A percentile compares a stretch with the other conserved stretches of the same genome.
Evolutionary conservation across 225 moss, liverwort and hornwort species (phyloP).

Genomic region (Asterella californica): DNA sequence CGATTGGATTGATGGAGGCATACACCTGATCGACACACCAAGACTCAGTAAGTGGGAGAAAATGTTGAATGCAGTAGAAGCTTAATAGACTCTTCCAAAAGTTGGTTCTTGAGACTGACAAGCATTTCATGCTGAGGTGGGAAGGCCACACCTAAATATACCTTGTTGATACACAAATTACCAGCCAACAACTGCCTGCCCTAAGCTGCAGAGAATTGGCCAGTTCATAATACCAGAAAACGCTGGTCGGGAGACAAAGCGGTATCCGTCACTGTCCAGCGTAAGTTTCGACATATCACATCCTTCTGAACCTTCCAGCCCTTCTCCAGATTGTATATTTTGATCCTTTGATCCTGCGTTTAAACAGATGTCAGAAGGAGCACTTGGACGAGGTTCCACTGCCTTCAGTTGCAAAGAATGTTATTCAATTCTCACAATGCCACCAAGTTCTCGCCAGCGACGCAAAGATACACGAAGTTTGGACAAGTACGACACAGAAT

Average conservation of each 20-base stretch:
- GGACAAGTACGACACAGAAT: not conserved
- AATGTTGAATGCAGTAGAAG: not conserved
- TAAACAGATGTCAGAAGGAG: conserved; percentile 1
- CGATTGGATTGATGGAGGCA: conserved; percentile 80
- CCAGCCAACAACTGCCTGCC: not conserved
- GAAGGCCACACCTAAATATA: not conserved
- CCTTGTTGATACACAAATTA: not conserved
- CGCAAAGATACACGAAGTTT: not conserved
- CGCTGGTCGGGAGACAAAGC: conserved; percentile 90
- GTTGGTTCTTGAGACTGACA: not conserved
- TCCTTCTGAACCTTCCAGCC: conserved; percentile 79
- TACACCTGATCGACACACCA: conserved; percentile 59
- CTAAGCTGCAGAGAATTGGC: conserved; percentile 4
- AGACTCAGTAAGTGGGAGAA: not conserved
- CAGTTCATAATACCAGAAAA: conserved; percentile 58
- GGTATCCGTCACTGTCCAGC: conserved; percentile 94
- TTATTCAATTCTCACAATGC: not conserved
- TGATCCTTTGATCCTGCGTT: conserved; percentile 66
- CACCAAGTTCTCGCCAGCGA: not conserved
- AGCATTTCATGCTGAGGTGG: not conserved
- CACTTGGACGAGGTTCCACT: conserved; percentile 8
- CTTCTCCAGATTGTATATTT: conserved; percentile 79
- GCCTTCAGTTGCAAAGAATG: not conserved
- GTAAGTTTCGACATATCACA: conserved; percentile 70
- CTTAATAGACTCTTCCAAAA: not conserved